phyloP scores from a whole-genome alignment of 2,329 filamentous ascomycete genomes.

The Arthrobotrys sphaeroides region DNA sequence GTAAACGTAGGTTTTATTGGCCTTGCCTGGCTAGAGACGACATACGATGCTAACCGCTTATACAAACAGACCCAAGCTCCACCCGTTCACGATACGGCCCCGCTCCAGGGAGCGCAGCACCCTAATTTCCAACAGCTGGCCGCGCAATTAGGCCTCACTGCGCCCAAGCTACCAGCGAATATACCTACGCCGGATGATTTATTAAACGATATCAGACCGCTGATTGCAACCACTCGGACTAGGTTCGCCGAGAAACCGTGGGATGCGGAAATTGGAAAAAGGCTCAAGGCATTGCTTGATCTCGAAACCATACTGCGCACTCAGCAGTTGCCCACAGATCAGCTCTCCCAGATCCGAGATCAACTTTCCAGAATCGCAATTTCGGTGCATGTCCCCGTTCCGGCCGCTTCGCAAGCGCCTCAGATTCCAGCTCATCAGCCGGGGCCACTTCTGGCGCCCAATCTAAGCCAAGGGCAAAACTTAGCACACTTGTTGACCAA shows the following conservation, averaged over 20 bases:
- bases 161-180: slow-evolving; percentile 60
- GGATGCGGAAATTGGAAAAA: slow-evolving; percentile 78
- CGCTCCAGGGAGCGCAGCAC: slow-evolving; percentile 1
- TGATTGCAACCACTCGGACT: slow-evolving; percentile 76
- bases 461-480: slow-evolving; percentile 56
- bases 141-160: slow-evolving; percentile 56
- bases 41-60: background rate
- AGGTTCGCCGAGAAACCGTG: slow-evolving; percentile 79
- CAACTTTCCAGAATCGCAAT: slow-evolving; percentile 80
- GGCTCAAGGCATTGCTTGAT: slow-evolving; percentile 84
- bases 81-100: slow-evolving; percentile 15
- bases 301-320: slow-evolving; percentile 81
- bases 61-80: slow-evolving; percentile 17
- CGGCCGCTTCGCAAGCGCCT: slow-evolving; percentile 56
- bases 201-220: slow-evolving; percentile 81
- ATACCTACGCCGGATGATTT: slow-evolving; percentile 72
- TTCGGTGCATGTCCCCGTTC: slow-evolving; percentile 61
- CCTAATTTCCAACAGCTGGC: slow-evolving; percentile 57
- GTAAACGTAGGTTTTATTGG: slow-evolving; percentile 5
- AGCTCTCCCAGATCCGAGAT: slow-evolving; percentile 83
- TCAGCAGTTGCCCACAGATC: slow-evolving; percentile 79
- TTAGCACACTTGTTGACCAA: slow-evolving; percentile 27
- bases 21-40: background rate
- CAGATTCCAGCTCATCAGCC: slow-evolving; percentile 67
- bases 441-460: slow-evolving; percentile 60